Evolutionary conservation across 2,329 filamentous ascomycete species (phyloP).

Genomic region (Fusarium marasasianum): DNA sequence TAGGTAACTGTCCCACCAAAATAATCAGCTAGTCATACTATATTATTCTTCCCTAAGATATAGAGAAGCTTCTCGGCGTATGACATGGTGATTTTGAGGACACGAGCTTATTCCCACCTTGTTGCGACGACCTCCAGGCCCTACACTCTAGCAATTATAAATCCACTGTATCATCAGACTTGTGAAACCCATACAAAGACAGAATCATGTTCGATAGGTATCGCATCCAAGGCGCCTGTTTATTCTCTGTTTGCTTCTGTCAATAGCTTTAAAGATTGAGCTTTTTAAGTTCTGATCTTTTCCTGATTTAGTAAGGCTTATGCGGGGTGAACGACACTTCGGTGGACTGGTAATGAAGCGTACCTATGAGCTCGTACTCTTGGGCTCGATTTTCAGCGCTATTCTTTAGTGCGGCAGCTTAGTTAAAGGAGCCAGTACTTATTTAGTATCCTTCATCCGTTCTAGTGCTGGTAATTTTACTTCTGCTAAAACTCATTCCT

Average conservation of each 20-base stretch:
- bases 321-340: background rate
- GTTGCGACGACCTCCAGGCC: background rate
- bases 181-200: fast-evolving
- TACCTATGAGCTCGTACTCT: background rate
- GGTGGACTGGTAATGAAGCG: background rate
- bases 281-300: background rate
- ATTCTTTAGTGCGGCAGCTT: background rate
- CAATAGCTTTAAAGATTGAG: no score
- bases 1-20: no score
- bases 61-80: background rate
- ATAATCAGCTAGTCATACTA: background rate
- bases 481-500: background rate
- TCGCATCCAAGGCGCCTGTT: no score
- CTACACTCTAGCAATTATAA: no score
- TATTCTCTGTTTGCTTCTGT: no score
- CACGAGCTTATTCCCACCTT: background rate
- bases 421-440: background rate
- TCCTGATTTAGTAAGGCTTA: background rate
- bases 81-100: no score
- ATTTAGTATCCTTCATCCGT: background rate
- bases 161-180: background rate
- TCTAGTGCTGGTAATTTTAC: background rate
- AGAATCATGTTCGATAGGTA: background rate
- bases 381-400: background rate
- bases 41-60: background rate